Evolutionary conservation across 2,329 filamentous ascomycete genomes (phyloP).

Genomic region (Tolypocladium cylindrosporum): DNA sequence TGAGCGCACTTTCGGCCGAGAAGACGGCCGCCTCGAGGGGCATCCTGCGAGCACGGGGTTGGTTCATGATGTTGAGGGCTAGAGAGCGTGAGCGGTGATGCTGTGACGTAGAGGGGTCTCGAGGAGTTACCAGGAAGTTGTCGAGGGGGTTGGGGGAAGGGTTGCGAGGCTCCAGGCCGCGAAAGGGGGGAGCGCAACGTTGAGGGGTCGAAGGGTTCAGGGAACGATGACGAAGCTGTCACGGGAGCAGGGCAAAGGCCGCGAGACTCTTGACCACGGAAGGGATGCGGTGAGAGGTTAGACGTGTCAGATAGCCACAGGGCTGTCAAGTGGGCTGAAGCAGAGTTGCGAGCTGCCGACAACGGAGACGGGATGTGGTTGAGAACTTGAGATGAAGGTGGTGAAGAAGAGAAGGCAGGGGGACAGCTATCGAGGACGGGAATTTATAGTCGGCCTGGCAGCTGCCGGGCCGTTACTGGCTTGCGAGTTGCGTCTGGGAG

Average conservation of each 20-base stretch:
- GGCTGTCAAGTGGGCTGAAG: background rate
- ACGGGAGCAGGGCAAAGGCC: background rate
- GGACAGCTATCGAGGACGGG: background rate
- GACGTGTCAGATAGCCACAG: background rate
- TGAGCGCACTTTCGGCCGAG: constrained; percentile 27
- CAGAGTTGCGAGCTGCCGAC: background rate
- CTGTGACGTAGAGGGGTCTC: too few relatives aligned
- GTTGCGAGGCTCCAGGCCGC: background rate
- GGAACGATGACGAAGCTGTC: background rate
- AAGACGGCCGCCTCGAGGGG: constrained; percentile 46
- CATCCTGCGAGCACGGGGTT: constrained; percentile 5
- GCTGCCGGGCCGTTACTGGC: background rate
- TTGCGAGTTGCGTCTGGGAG: background rate
- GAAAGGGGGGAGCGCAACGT: background rate
- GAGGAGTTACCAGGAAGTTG: background rate
- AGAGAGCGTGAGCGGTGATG: background rate
- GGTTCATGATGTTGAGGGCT: background rate
- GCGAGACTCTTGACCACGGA: background rate
- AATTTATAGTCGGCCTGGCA: background rate
- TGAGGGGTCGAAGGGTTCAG: background rate
- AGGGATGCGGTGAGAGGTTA: background rate
- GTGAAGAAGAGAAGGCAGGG: background rate
- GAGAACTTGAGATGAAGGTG: background rate
- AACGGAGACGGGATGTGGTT: background rate
- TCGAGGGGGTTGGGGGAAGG: background rate